Evolutionary conservation across 495 filamentous ascomycete genomes (phyloP), one percentile per base, ranked within the genome.

Genomic region (Penicillium alfredii): DNA sequence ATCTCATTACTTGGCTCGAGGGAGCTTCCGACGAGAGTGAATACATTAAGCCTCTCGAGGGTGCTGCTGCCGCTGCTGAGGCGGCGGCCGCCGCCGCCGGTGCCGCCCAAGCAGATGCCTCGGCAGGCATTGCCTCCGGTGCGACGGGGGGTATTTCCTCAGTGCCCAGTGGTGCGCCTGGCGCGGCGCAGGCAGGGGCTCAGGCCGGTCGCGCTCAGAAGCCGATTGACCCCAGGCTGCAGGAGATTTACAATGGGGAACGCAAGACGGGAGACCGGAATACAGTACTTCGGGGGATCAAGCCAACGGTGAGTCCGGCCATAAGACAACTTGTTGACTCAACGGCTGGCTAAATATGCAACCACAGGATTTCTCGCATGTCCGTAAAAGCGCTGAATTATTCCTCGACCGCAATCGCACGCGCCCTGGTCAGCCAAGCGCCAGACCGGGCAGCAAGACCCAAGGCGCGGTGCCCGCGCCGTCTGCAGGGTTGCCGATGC

Each of bases 261-360:
- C 72, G 92, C 23, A 81, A 79, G 56, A 87, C 92, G 75, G 88
- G 88, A 7, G 92, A 99, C 59, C 77, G 88, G 20, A 97, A 99
- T 61, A 88, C 73, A 22, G 73, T 90, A 18, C 69, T 99, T 35
- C 68, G 86, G 27, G 92, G 92, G 2, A 84, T 88, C 45, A 97
- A 95, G 55, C 84, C 88, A 21, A 90, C 84, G 18, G 89, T 94
- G 69, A 53, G 82, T 66, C 7, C 10, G 2, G 1, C 11, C 20
- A n/a, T 40, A 32, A 16, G n/a, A n/a, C n/a, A n/a, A n/a, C n/a
- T n/a, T n/a, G n/a, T n/a, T n/a, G n/a, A n/a, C n/a, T n/a, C n/a
- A n/a, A n/a, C n/a, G n/a, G n/a, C n/a, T n/a, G n/a, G n/a, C n/a
- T n/a, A n/a, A n/a, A n/a, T n/a, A 37, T 33, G 33, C 30, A 37